A percentile compares a stretch with the other conserved stretches of the same genome.
Conservation (phyloP, 306 rosid species). For the Potentilla sterilis region DNA sequence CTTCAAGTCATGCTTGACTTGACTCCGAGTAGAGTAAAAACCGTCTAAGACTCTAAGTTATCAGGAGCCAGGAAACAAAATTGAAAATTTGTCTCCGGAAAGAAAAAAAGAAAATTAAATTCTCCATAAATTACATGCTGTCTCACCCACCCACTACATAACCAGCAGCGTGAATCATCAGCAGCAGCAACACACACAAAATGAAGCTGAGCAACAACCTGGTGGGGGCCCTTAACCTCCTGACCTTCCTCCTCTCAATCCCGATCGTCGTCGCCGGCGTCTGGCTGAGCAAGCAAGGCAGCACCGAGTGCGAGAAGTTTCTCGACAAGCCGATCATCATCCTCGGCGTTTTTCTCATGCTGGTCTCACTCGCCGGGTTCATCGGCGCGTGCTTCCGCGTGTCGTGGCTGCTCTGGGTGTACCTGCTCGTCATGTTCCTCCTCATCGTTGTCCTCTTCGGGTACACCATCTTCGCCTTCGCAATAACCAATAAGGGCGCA, state of each 20-base stretch:
- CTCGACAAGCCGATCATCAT: constrained; percentile 58
- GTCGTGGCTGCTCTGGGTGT: constrained; percentile 70
- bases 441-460: constrained; percentile 55
- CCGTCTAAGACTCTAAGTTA: too few relatives aligned
- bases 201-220: constrained; percentile 53
- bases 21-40: too few relatives aligned
- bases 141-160: background rate
- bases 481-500: constrained; percentile 65
- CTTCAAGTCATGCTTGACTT: too few relatives aligned
- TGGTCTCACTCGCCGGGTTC: constrained; percentile 67
- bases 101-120: too few relatives aligned
- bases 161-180: background rate
- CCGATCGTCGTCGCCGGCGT: constrained; percentile 58
- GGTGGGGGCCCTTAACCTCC: constrained; percentile 60
- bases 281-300: constrained; percentile 61
- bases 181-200: background rate
- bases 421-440: constrained; percentile 75
- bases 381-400: constrained; percentile 71
- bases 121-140: too few relatives aligned
- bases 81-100: too few relatives aligned
- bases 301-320: constrained; percentile 60
- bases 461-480: constrained; percentile 70
- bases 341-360: constrained; percentile 59
- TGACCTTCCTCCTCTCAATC: constrained; percentile 62
- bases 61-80: too few relatives aligned